Evolutionary conservation across 1,284 basidiomycete species (phyloP).

Genomic region (Coniferiporia weirii): DNA sequence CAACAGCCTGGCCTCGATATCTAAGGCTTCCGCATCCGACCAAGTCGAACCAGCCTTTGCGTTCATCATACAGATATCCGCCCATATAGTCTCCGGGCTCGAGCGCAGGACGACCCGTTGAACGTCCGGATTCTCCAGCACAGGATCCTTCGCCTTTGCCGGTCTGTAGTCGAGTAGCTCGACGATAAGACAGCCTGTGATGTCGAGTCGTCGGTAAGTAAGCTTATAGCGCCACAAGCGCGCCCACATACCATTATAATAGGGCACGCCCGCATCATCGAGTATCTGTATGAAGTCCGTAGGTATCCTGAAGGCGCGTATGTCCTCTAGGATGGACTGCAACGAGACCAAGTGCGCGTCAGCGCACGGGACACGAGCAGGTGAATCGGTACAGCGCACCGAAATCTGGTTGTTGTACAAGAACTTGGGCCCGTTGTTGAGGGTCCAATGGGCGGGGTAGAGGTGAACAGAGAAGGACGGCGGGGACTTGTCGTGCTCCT

Average conservation of each 20-base stretch:
- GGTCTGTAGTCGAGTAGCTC: constrained; percentile 71
- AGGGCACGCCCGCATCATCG: constrained; percentile 60
- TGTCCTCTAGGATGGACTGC: constrained; percentile 72
- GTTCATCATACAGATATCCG: constrained; percentile 67
- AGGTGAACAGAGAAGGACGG: constrained; percentile 74
- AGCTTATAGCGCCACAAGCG: background rate
- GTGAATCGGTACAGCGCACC: constrained; percentile 34
- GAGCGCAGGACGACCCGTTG: constrained; percentile 71
- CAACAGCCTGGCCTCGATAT: constrained; percentile 64
- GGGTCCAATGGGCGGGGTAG: constrained; percentile 69
- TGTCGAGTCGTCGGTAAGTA: constrained; percentile 4
- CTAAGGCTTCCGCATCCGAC: constrained; percentile 64
- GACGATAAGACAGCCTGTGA: constrained; percentile 71
- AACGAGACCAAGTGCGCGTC: constrained; percentile 18
- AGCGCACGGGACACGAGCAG: constrained; percentile 6
- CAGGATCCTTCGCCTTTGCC: constrained; percentile 45
- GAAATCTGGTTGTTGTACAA: constrained; percentile 73
- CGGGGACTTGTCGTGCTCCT: constrained; percentile 46
- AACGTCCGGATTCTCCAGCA: constrained; percentile 50
- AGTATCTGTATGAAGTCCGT: constrained; percentile 76
- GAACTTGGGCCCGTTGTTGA: constrained; percentile 70
- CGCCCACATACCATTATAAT: constrained; percentile 62
- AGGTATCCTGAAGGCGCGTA: constrained; percentile 72
- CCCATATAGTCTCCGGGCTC: constrained; percentile 67
- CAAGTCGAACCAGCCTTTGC: constrained; percentile 49